These are phyloP conservation scores for Coemansia sp. DNA, from an alignment of 192 early-diverging fungal species.

Conservation along the genomic window DNA sequence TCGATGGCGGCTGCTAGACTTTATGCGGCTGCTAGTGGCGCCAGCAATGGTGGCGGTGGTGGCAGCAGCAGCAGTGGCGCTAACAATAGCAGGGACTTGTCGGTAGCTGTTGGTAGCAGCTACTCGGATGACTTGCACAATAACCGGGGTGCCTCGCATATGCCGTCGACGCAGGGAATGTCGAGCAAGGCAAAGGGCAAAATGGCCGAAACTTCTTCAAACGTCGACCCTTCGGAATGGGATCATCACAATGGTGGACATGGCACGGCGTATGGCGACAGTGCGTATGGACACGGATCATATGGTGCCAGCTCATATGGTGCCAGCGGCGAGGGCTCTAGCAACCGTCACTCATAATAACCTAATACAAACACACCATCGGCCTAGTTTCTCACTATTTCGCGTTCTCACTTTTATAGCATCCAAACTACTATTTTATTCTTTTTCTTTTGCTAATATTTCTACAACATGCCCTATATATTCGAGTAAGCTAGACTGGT, in stretches of 20 bases:
- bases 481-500: neutral
- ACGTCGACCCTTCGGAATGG: neutral
- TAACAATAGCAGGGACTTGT: constrained; percentile 2
- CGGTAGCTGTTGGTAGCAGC: neutral
- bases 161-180: constrained; percentile 14
- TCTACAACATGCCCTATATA: neutral
- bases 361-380: neutral
- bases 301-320: constrained; percentile 17
- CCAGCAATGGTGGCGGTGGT: constrained; percentile 9
- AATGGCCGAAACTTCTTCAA: constrained; percentile 32
- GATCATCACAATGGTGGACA: constrained; percentile 11
- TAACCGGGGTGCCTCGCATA: neutral
- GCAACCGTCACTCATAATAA: neutral
- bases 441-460: neutral
- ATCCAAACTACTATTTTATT: neutral
- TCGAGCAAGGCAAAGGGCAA: constrained; percentile 54
- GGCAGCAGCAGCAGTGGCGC: constrained; percentile 7
- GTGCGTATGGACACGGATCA: neutral
- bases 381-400: neutral
- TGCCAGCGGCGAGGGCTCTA: constrained; percentile 20
- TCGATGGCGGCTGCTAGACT: constrained; percentile 22
- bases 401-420: neutral
- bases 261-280: constrained; percentile 13
- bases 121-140: neutral
- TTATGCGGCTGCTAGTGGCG: constrained; percentile 9